A percentile compares a stretch with the other conserved stretches of the same genome.
phyloP scores from a whole-genome alignment of 805 yeast genomes.

The Cyberlindnera maritima region DNA sequence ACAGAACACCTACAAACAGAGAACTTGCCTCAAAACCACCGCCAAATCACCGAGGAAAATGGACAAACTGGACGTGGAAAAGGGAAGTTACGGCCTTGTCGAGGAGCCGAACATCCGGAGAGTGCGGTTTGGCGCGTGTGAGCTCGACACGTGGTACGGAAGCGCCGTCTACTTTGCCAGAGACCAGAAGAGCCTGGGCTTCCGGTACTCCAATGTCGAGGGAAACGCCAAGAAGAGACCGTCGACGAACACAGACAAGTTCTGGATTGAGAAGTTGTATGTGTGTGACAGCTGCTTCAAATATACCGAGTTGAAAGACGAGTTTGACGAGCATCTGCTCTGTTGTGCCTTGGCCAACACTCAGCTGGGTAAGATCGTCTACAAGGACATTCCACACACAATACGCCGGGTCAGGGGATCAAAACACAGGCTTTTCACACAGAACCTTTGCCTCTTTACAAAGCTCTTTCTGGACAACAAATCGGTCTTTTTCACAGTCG shows the following conservation, averaged over 20 bases:
- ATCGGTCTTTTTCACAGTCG: constrained; percentile 78
- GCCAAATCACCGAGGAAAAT: neutral
- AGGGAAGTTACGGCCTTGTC: constrained; percentile 58
- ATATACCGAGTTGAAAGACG: constrained; percentile 51
- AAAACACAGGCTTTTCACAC: constrained; percentile 66
- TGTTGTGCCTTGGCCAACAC: constrained; percentile 41
- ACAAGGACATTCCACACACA: constrained; percentile 50
- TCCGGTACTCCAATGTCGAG: constrained; percentile 28
- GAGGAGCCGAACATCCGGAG: constrained; percentile 58
- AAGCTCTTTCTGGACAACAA: constrained; percentile 88
- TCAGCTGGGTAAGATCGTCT: constrained; percentile 68
- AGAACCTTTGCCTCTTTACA: constrained; percentile 79
- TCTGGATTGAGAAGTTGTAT: constrained; percentile 60
- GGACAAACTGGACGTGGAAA: constrained; percentile 31
- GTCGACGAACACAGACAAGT: constrained; percentile 17
- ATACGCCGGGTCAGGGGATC: constrained; percentile 71
- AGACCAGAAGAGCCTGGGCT: constrained; percentile 46
- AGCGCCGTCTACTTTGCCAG: constrained; percentile 71
- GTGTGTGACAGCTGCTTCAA: constrained; percentile 86
- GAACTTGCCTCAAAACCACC: too few species aligned
- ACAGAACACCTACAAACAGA: too few species aligned
- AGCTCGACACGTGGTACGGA: constrained; percentile 85
- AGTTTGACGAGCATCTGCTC: constrained; percentile 48
- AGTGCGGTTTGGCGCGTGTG: constrained; percentile 66
- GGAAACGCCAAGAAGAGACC: constrained; percentile 14